Evolutionary conservation across 129 eudicot genomes (phyloP), one percentile per base, ranked within the genome.

Genomic region (Pittosporum tobira): DNA sequence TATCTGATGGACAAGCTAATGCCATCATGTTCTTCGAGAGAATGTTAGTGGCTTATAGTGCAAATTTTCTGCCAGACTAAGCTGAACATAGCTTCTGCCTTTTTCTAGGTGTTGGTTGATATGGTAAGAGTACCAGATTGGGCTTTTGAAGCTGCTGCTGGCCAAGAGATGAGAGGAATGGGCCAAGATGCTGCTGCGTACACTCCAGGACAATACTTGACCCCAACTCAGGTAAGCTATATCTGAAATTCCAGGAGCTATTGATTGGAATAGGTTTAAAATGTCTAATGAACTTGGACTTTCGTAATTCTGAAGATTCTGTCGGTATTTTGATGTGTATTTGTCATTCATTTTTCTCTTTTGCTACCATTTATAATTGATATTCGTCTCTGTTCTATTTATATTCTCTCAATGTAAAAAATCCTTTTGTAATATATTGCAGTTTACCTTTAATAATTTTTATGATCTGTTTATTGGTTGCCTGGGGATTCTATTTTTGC

Each of bases 61-160:
- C 38, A 26, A 24, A 36, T 2, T 37, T 36, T 30, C 26, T 3
- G 7, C 30, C 6, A 13, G 51, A 38, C 40, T 31, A 25, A 31
- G 1, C 29, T 38, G 42, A n/a, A 26, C 51, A 44, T 24, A n/a
- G 27, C 7, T 21, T 50, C 19, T 16, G 48, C 42, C 34, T 51
- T 30, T 14, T 69, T 30, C 34, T 57, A 91, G 95, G 85, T 91
- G 57, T 71, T 91, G 68, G 78, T 91, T 38, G 90, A 83, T 77
- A 74, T 91, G 94, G 73, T 91, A 24, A 81, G 96, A 47, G 90
- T 83, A 30, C 99, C 99, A 16, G 96, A 87, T 64, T 83, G 85
- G 94, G 91, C 88, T 10, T 74, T 76, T 68, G 96, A 86, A 81
- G 80, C 88, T 29, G 80, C 88, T 29, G 94, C 82, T 73, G 98